These are phyloP conservation scores for Gleditsia sinensis DNA, from an alignment of 306 rosid genomes.

Conservation along the genomic window DNA sequence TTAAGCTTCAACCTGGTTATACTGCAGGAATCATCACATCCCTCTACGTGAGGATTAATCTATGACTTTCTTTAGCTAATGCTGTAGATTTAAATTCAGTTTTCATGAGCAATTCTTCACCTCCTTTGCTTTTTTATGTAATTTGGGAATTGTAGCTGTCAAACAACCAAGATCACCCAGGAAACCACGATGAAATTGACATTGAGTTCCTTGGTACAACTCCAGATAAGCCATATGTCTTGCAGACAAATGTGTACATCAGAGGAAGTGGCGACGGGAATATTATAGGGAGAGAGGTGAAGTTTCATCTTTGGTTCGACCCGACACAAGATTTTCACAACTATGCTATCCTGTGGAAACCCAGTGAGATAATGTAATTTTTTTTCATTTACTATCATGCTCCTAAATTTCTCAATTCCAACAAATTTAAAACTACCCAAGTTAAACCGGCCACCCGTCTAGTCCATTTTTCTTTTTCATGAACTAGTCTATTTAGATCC, in stretches of 20 bases:
- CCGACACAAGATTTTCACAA: conserved; percentile 89
- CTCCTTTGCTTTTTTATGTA: background rate
- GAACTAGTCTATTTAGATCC: no score
- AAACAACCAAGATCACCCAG: conserved; percentile 76
- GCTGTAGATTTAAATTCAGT: background rate
- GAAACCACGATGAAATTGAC: conserved; percentile 93
- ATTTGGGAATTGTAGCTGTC: conserved; percentile 64
- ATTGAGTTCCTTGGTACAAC: conserved; percentile 93
- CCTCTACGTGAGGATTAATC: conserved; percentile 62
- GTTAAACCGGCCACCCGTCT: no score
- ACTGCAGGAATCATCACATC: conserved; percentile 96
- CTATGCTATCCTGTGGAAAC: conserved; percentile 83
- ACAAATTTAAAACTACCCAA: background rate
- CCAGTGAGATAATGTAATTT: conserved; percentile 77
- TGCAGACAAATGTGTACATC: conserved; percentile 89
- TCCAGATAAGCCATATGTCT: conserved; percentile 74
- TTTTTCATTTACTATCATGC: background rate
- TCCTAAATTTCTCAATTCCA: conserved; percentile 6
- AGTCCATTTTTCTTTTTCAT: no score
- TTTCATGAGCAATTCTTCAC: background rate
- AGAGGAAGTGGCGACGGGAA: conserved; percentile 92
- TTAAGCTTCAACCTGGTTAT: conserved; percentile 85
- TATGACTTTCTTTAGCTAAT: background rate
- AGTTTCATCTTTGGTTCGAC: conserved; percentile 94
- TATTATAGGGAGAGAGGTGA: conserved; percentile 80